Percentiles rank a stretch among this genome's conserved stretches.
Evolutionary conservation across 2,329 filamentous ascomycete species (phyloP).

Genomic region (Dothistroma pini): DNA sequence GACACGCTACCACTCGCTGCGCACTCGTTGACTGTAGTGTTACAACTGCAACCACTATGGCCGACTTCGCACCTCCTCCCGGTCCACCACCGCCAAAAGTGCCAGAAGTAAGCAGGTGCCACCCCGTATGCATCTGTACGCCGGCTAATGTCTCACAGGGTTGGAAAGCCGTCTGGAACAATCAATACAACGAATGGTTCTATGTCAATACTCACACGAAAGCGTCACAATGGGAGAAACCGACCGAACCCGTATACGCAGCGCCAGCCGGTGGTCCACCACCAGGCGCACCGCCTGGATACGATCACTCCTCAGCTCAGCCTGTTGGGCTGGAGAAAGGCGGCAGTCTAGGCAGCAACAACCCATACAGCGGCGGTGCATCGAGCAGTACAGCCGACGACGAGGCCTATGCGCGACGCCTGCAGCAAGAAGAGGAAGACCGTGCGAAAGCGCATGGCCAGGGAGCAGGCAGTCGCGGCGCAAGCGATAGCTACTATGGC

Average conservation of each 20-base stretch:
- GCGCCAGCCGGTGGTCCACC: conserved; percentile 44
- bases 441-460: conserved; percentile 34
- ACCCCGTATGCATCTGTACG: neutral
- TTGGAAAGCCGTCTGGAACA: conserved; percentile 82
- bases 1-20: neutral
- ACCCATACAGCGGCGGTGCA: conserved; percentile 56
- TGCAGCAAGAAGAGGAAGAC: conserved; percentile 81
- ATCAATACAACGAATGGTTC: conserved; percentile 89
- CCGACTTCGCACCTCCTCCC: conserved; percentile 34
- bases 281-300: conserved; percentile 63
- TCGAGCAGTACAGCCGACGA: conserved; percentile 51
- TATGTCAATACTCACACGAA: conserved; percentile 87
- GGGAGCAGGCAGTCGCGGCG: conserved; percentile 34
- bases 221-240: conserved; percentile 84
- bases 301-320: conserved; percentile 49
- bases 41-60: conserved; percentile 19
- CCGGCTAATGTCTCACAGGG: conserved; percentile 46
- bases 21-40: neutral
- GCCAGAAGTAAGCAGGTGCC: conserved; percentile 12
- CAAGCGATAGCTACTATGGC: conserved; percentile 48
- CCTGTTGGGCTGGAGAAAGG: conserved; percentile 45
- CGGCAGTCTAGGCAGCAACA: conserved; percentile 59
- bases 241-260: conserved; percentile 63
- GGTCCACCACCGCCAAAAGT: conserved; percentile 29
- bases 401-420: conserved; percentile 66